A percentile compares a stretch with the other conserved stretches of the same genome.
Conservation (phyloP, 169 alveolate genomes). For the Plasmodium knowlesi region DNA sequence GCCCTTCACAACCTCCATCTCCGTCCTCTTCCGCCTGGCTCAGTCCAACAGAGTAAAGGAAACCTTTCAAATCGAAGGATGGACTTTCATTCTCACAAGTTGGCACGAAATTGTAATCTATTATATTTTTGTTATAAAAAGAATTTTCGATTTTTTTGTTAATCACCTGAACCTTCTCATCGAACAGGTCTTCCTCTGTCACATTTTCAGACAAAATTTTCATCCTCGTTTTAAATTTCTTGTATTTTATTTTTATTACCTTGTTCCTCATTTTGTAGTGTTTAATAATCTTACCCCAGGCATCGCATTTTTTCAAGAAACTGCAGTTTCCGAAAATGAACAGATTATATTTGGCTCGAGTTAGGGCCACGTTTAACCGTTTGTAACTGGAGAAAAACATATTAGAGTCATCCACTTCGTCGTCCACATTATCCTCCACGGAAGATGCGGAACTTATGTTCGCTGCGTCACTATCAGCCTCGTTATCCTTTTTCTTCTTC, state of each 20-base stretch:
- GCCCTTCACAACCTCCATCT: not conserved
- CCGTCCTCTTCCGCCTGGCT: not conserved
- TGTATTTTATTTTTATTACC: slow-evolving; percentile 43
- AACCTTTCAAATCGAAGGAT: slow-evolving; percentile 15
- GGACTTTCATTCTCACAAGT: slow-evolving; percentile 22
- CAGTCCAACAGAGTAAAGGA: not conserved
- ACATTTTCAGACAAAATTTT: slow-evolving; percentile 29
- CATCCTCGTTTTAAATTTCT: slow-evolving; percentile 4
- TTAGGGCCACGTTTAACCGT: slow-evolving; percentile 96
- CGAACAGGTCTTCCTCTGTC: slow-evolving; percentile 14
- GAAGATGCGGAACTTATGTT: not conserved
- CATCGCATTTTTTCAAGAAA: slow-evolving; percentile 55
- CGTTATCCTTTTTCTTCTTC: slow-evolving; percentile 15
- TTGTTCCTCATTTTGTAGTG: slow-evolving; percentile 50
- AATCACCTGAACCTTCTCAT: slow-evolving; percentile 23
- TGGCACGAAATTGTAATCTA: slow-evolving; percentile 37
- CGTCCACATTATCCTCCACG: slow-evolving; percentile 12
- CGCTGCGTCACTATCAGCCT: not conserved
- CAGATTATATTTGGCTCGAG: slow-evolving; percentile 93
- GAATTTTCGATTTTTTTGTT: slow-evolving; percentile 70
- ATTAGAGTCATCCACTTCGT: slow-evolving; percentile 28
- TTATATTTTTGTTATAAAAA: slow-evolving; percentile 44
- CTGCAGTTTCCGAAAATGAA: slow-evolving; percentile 88
- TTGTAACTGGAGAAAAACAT: slow-evolving; percentile 91
- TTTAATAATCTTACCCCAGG: slow-evolving; percentile 51